These are phyloP conservation scores for Colletotrichum paranaense DNA, from an alignment of 2,329 filamentous ascomycete species.

Conservation along the genomic window DNA sequence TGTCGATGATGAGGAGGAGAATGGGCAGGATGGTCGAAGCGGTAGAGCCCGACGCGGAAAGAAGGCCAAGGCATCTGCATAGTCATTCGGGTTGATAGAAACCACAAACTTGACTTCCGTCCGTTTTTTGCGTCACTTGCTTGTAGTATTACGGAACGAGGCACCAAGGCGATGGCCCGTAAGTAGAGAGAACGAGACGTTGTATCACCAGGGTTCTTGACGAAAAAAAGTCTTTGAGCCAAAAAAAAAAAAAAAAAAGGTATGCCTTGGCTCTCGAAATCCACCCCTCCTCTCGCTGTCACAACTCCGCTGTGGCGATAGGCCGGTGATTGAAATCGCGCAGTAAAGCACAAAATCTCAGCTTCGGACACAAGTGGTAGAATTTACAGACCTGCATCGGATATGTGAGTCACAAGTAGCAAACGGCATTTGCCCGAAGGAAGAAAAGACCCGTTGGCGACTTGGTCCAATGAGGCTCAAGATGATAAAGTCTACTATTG, in stretches of 20 bases:
- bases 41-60: slow-evolving; percentile 16
- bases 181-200: not conserved
- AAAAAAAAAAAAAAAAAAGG: too few relatives aligned
- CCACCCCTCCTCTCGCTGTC: not conserved
- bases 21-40: not conserved
- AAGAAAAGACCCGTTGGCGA: not conserved
- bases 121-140: not conserved
- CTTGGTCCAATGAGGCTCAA: not conserved
- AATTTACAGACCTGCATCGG: not conserved
- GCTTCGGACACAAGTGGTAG: not conserved
- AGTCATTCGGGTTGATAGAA: not conserved
- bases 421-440: slow-evolving; percentile 22
- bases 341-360: not conserved
- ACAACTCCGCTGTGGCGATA: slow-evolving; percentile 9
- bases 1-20: not conserved
- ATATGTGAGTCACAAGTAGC: slow-evolving; percentile 21
- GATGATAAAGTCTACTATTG: not conserved
- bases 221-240: too few relatives aligned
- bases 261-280: not conserved
- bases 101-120: not conserved
- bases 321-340: not conserved
- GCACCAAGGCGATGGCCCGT: not conserved
- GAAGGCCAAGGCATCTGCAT: slow-evolving; percentile 29
- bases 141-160: not conserved
- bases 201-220: not conserved